phyloP scores from a whole-genome alignment of 176 grass and related monocot species.

The Hyparrhenia diplandra region DNA sequence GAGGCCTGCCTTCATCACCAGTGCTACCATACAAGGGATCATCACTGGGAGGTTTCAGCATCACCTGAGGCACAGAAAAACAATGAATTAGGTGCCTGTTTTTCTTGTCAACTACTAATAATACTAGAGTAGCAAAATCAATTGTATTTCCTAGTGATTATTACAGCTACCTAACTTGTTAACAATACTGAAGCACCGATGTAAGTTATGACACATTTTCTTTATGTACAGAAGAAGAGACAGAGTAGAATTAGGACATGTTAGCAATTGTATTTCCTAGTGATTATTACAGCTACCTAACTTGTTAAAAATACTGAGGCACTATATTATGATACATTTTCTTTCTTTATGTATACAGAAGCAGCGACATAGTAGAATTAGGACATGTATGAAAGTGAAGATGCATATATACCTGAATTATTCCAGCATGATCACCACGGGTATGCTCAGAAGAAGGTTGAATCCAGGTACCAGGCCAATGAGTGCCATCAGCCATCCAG shows the following conservation, averaged over 20 bases:
- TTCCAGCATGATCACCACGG: slow-evolving; percentile 91
- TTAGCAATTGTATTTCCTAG: no score
- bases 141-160: background rate
- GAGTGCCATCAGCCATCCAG: slow-evolving; percentile 97
- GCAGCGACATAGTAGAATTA: background rate
- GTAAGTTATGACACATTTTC: no score
- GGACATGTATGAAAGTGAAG: background rate
- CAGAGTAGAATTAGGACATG: no score
- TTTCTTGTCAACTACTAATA: background rate
- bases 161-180: background rate
- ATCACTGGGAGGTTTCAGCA: slow-evolving; percentile 91
- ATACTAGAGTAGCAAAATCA: background rate
- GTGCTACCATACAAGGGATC: slow-evolving; percentile 61
- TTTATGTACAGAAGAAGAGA: no score
- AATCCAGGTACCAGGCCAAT: slow-evolving; percentile 97
- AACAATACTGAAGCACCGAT: background rate
- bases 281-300: no score
- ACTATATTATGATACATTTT: background rate
- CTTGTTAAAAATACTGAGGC: no score
- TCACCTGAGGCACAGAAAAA: slow-evolving; percentile 51
- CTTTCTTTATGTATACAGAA: background rate
- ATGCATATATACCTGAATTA: slow-evolving; percentile 75
- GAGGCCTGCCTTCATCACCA: slow-evolving; percentile 54
- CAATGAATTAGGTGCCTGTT: background rate
- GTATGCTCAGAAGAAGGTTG: slow-evolving; percentile 65